Evolutionary conservation across 164 flowering plant genomes (phyloP), one percentile per base, ranked within the genome.

Genomic region (Magnolia kwangsiensis): DNA sequence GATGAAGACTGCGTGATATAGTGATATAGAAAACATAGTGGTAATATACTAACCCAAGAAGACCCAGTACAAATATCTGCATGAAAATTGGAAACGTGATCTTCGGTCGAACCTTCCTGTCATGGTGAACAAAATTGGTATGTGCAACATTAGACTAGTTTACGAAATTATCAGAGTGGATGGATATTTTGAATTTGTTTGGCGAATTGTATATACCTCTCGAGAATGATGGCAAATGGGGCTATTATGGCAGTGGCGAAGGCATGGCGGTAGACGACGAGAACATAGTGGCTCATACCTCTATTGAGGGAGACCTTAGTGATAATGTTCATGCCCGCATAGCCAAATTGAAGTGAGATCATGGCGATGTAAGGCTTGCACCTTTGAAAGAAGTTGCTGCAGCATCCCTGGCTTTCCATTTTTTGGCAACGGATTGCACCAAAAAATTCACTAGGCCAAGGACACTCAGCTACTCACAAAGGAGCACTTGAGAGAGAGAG

Each of bases 21-120:
- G 31, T 37, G 45, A 37, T 37, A 51, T 50, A 55, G 31, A 74
- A 4, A 50, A 74, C n/a, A 50, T 14, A 14, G 45, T 19, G 20
- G 18, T 29, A n/a, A 5, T 37, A 13, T 51, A 69, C 82, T 74
- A 51, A 86, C 88, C 89, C 90, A 31, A 88, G 89, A 78, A 86
- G 89, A 63, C 88, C 89, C 64, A 83, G 51, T 5, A 66, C 78
- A 77, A 85, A 80, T 4, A 87, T 81, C 50, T 85, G 85, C 83
- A 85, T 80, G 83, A 84, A 83, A 18, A 81, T 74, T 20, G 71
- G 51, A 59, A 83, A 82, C 63, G 86, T 83, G 55, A 85, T 83
- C 83, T 82, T 85, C 16, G 87, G 88, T 73, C 83, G 76, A 4
- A 80, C 81, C 37, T 84, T 85, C 82, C 87, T 85, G 81, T 64